phyloP scores from a whole-genome alignment of 1,139 yeast genomes.

The Yamadazyma dushanensis region DNA sequence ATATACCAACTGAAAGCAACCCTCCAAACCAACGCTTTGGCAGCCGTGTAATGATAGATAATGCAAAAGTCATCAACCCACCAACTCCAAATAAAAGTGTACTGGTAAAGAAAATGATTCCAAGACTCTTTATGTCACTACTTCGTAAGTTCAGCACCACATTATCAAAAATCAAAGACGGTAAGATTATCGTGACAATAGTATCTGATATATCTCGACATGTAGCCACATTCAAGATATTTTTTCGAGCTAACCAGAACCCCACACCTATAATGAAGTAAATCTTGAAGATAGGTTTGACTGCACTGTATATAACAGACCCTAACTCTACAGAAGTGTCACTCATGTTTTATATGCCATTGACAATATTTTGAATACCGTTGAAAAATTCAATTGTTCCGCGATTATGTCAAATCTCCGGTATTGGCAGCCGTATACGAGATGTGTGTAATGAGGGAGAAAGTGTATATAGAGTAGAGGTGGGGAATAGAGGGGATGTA shows the following conservation, averaged over 20 bases:
- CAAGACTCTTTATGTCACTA: slow-evolving; percentile 71
- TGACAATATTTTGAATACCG: not conserved
- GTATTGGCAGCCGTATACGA: too few species aligned
- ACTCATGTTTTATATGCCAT: slow-evolving; percentile 1
- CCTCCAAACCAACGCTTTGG: slow-evolving; percentile 87
- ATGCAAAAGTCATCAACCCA: slow-evolving; percentile 32
- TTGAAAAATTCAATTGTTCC: not conserved
- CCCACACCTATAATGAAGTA: slow-evolving; percentile 76
- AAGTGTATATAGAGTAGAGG: too few species aligned
- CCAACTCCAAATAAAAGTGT: slow-evolving; percentile 44
- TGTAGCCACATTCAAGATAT: slow-evolving; percentile 71
- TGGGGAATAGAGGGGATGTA: too few species aligned
- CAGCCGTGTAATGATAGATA: slow-evolving; percentile 39
- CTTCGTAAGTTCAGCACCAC: slow-evolving; percentile 70
- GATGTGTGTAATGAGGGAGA: too few species aligned
- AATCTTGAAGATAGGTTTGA: slow-evolving; percentile 85
- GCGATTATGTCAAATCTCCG: too few species aligned
- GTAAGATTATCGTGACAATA: slow-evolving; percentile 70
- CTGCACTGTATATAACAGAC: slow-evolving; percentile 71
- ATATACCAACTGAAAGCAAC: slow-evolving; percentile 59
- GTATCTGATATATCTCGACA: slow-evolving; percentile 72
- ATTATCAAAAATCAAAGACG: slow-evolving; percentile 77
- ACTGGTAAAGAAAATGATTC: slow-evolving; percentile 64
- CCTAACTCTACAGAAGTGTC: slow-evolving; percentile 42
- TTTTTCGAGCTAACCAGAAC: slow-evolving; percentile 60